Base-by-base conservation (phyloP, 2,329 filamentous ascomycete genomes). In the Drechslerella stenobrocha region DNA sequence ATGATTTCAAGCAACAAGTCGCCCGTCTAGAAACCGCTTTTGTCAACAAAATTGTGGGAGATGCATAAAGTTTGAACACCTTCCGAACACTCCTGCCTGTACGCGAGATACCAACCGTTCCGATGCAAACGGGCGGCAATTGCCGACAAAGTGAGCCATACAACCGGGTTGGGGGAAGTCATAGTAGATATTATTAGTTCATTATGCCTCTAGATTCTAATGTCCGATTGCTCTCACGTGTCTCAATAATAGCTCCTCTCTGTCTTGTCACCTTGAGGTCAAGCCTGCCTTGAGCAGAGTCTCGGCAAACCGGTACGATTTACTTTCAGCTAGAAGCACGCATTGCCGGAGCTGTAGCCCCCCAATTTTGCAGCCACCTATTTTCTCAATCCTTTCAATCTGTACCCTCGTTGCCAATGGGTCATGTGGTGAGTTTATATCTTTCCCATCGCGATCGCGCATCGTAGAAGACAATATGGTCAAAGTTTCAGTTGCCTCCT, bases 1-100 rank as follows among this genome's bases (percentile, higher is more conserved):
- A 95, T 79, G 81, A 81, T 18, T 97, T 97, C 78, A 95, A 91
- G 83, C 82, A 83, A 73, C 89, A 95, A 81, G 91, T 97, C 51
- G 84, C 88, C 72, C 85, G 84, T 79, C 77, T 96, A 77, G 92
- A 96, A 83, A 87, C 84, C 78, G 81, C 81, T 23, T 97, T 95
- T 84, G 89, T 96, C 32, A 87, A 95, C 75, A 89, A 86, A 79
- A 85, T 95, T 58, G 82, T 89, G 20, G 64, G 64, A 23, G 40
- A 53, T 24, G 45, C 45, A 23, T 18, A 42, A 20, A 18, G 5
- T 30, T 30, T 30, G 5, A 30, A 30, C 28, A 11, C 28, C n/a
- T n/a, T n/a, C n/a, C n/a, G n/a, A n/a, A n/a, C n/a, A n/a, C n/a
- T n/a, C n/a, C n/a, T n/a, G n/a, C n/a, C n/a, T n/a, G n/a, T n/a